These are phyloP conservation scores for Phytopythium mirpurense DNA, from an alignment of 352 stramenopile genomes.

Conservation along the genomic window DNA sequence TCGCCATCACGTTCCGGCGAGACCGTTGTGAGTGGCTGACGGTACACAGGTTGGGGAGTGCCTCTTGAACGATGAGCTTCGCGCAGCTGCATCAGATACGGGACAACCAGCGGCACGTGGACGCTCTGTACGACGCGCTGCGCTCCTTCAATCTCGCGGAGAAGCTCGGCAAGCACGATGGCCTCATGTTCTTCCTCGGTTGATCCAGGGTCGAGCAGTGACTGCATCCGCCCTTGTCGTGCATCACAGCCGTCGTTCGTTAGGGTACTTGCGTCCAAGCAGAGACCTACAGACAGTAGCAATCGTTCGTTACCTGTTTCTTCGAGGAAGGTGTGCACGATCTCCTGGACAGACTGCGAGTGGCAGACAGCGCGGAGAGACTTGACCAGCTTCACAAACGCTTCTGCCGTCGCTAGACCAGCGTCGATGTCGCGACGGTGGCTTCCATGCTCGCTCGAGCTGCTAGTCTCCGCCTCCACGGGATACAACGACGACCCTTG, in stretches of 20 bases:
- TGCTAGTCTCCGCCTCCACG: background rate
- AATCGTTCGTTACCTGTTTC: too few relatives aligned
- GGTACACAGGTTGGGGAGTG: too few relatives aligned
- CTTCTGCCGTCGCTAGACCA: conserved; percentile 20
- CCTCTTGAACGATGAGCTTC: conserved; percentile 16
- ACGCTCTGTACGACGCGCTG: conserved; percentile 51
- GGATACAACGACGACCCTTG: conserved; percentile 19
- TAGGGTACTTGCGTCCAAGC: too few relatives aligned
- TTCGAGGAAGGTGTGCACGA: conserved; percentile 63
- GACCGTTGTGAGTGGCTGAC: background rate
- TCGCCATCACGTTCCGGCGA: background rate
- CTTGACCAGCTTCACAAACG: conserved; percentile 40
- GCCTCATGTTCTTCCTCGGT: conserved; percentile 46
- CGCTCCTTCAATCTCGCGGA: conserved; percentile 53
- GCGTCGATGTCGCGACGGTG: conserved; percentile 13
- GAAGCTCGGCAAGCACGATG: conserved; percentile 57
- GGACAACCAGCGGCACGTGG: conserved; percentile 61
- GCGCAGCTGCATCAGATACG: conserved; percentile 63
- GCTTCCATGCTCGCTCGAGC: conserved; percentile 1
- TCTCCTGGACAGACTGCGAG: conserved; percentile 37
- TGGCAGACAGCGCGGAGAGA: conserved; percentile 42
- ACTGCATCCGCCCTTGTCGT: conserved; percentile 24
- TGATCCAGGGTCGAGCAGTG: conserved; percentile 41
- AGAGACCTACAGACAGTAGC: too few relatives aligned
- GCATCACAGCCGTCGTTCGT: background rate